Evolutionary conservation across 1,284 basidiomycete genomes (phyloP).

Genomic region (Flammula alnicola): DNA sequence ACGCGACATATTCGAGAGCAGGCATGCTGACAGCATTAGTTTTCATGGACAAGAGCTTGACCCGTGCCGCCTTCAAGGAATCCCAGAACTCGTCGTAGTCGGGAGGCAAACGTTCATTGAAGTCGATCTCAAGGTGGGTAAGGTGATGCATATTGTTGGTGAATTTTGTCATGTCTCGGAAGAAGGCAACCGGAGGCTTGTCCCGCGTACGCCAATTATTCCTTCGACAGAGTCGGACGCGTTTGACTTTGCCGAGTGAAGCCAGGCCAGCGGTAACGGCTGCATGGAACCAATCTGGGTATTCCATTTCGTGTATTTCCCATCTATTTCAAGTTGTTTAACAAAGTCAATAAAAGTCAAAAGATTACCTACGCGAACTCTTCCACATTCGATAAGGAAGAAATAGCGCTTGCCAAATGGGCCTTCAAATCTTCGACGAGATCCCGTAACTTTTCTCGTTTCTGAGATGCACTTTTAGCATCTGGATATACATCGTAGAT

Average conservation of each 20-base stretch:
- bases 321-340: background rate
- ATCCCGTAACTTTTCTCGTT: background rate
- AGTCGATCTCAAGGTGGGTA: slow-evolving; percentile 1
- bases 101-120: slow-evolving; percentile 1
- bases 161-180: slow-evolving; percentile 4
- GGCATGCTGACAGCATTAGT: slow-evolving; percentile 5
- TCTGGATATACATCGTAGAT: slow-evolving; percentile 4
- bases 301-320: slow-evolving; percentile 4
- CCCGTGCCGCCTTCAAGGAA: background rate
- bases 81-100: slow-evolving; percentile 4
- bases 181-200: slow-evolving; percentile 1
- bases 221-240: slow-evolving; percentile 1
- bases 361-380: background rate
- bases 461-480: slow-evolving; percentile 1
- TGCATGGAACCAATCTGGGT: slow-evolving; percentile 3
- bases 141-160: slow-evolving; percentile 2
- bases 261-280: slow-evolving; percentile 1
- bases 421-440: too few relatives aligned
- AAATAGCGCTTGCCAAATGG: background rate
- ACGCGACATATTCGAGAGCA: slow-evolving; percentile 6
- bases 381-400: slow-evolving; percentile 5
- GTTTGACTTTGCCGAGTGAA: background rate
- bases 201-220: slow-evolving; percentile 3
- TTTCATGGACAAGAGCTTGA: background rate
- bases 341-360: background rate